Evolutionary conservation across 106 monocot genomes (phyloP), one percentile per base, ranked within the genome.

Genomic region (Ottelia alismoides): DNA sequence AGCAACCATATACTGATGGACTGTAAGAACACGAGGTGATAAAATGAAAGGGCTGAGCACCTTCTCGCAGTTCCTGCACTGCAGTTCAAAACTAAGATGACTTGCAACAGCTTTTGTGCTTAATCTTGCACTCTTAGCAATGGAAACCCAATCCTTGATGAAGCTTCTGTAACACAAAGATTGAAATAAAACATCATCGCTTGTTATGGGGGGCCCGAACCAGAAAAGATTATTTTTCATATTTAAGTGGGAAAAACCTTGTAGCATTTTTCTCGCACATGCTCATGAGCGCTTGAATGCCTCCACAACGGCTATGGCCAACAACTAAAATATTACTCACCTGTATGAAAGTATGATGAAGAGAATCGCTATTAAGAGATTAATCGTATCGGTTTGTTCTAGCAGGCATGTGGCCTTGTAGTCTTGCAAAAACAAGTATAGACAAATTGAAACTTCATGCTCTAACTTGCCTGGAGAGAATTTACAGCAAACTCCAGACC

Each of bases 401-500:
- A n/a, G n/a, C n/a, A n/a, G n/a, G n/a, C n/a, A n/a, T n/a, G n/a
- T n/a, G n/a, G n/a, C n/a, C n/a, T n/a, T n/a, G n/a, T n/a, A n/a
- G n/a, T n/a, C n/a, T n/a, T n/a, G n/a, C n/a, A n/a, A n/a, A n/a
- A n/a, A n/a, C n/a, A n/a, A n/a, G n/a, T n/a, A n/a, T n/a, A n/a
- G n/a, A n/a, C n/a, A n/a, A n/a, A n/a, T n/a, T n/a, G n/a, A 56
- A 31, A 40, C n/a, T 11, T 55, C 31, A 20, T 27, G 31, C 24
- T 12, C 20, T 25, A 43, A 68, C 70, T 57, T 82, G 61, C 96
- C 85, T 81, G 61, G 20, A 88, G 85, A 56, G 78, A 44, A 71
- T 82, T 96, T 32, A 88, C 88, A 60, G 96, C 81, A 76, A 96
- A 96, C 45, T 96, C 88, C 48, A 96, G 89, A 50, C 85, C 96